Evolutionary conservation across 2,329 filamentous ascomycete species (phyloP).

Genomic region (Colletotrichum tanaceti): DNA sequence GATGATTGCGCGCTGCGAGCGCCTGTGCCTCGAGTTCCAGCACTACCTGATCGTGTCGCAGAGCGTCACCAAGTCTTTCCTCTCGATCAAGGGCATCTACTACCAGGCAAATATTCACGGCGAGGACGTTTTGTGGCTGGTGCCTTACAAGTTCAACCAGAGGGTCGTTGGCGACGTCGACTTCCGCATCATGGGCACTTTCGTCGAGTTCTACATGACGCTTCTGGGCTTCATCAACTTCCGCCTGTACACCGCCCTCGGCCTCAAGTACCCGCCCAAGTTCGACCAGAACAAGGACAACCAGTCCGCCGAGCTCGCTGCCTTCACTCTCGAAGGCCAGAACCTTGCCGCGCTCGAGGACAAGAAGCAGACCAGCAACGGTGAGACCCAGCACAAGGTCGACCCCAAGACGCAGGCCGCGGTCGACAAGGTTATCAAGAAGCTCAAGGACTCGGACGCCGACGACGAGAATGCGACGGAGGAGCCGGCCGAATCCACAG

Average conservation of each 20-base stretch:
- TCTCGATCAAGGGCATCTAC: constrained; percentile 99
- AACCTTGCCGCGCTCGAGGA: constrained; percentile 69
- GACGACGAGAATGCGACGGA: constrained; percentile 56
- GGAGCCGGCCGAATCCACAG: constrained; percentile 54
- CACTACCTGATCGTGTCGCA: constrained; percentile 96
- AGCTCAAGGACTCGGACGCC: constrained; percentile 68
- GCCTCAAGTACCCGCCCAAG: constrained; percentile 94
- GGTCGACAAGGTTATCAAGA: constrained; percentile 76
- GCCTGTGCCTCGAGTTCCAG: constrained; percentile 93
- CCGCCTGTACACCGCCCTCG: constrained; percentile 89
- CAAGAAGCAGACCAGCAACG: constrained; percentile 64
- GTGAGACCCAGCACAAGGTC: constrained; percentile 61
- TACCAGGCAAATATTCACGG: constrained; percentile 98
- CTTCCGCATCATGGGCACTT: constrained; percentile 99
- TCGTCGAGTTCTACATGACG: constrained; percentile 98
- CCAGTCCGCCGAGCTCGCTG: constrained; percentile 86
- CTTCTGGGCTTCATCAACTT: constrained; percentile 97
- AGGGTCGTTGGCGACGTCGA: constrained; percentile 93
- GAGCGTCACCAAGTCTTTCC: constrained; percentile 92
- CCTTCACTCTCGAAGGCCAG: constrained; percentile 86
- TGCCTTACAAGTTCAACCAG: constrained; percentile 98
- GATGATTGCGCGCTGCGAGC: constrained; percentile 95
- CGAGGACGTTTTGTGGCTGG: constrained; percentile 96
- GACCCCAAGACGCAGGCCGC: constrained; percentile 73
- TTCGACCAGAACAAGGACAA: constrained; percentile 91